Percentiles rank a stretch among this genome's conserved stretches.
phyloP scores from a whole-genome alignment of 495 filamentous ascomycete genomes.

The Xylaria acuta region DNA sequence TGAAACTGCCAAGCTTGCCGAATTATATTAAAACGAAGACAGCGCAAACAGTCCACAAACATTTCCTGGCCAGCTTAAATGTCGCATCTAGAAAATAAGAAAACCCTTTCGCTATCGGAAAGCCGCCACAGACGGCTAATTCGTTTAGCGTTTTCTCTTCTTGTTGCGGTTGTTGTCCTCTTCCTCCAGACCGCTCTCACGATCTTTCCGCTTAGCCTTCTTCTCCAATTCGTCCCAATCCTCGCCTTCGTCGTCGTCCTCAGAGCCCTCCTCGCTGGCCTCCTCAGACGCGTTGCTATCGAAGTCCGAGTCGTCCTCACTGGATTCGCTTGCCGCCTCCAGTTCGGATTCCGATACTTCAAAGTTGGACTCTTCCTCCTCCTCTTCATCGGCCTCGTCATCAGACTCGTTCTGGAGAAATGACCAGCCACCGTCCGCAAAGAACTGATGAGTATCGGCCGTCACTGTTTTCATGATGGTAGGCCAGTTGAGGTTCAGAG shows the following conservation, averaged over 20 bases:
- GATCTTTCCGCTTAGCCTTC: conserved; percentile 88
- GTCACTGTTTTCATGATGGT: conserved; percentile 99
- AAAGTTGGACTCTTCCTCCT: conserved; percentile 86
- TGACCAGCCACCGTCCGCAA: conserved; percentile 92
- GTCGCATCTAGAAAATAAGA: neutral
- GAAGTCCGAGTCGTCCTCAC: conserved; percentile 88
- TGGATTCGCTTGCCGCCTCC: conserved; percentile 77
- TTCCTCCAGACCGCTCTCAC: conserved; percentile 73
- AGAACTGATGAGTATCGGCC: conserved; percentile 92
- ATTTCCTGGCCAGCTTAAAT: neutral
- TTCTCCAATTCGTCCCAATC: conserved; percentile 92
- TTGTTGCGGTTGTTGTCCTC: conserved; percentile 61
- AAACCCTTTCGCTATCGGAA: neutral
- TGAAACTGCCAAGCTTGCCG: neutral
- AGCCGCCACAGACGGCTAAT: neutral
- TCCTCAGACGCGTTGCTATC: conserved; percentile 88
- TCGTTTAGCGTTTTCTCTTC: conserved; percentile 48
- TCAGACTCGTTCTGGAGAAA: conserved; percentile 90
- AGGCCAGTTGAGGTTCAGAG: conserved; percentile 96
- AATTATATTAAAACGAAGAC: conserved; percentile 22
- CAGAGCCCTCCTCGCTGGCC: conserved; percentile 68
- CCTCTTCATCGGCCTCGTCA: conserved; percentile 77
- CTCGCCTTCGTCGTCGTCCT: conserved; percentile 84
- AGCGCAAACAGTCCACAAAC: neutral
- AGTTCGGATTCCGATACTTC: conserved; percentile 87